Conservation (phyloP, 306 rosid species). For the Casuarina cunninghamiana region DNA sequence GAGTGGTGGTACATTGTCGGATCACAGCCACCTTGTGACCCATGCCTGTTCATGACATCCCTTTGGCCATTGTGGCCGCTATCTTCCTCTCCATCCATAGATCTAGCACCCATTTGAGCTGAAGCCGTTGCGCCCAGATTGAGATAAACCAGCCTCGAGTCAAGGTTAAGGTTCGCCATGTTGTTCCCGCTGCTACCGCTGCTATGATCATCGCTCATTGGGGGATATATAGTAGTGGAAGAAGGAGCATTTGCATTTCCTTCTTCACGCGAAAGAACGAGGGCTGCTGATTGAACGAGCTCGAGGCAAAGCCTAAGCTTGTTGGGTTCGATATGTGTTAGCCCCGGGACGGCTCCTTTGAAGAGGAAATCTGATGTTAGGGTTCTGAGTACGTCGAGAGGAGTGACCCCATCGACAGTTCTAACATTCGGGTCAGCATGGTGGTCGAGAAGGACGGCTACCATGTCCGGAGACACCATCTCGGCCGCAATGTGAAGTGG, state of each 20-base stretch:
- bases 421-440: slow-evolving; percentile 95
- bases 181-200: slow-evolving; percentile 45
- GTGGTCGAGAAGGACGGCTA: slow-evolving; percentile 93
- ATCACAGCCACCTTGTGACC: slow-evolving; percentile 49
- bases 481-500: slow-evolving; percentile 86
- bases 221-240: slow-evolving; percentile 58
- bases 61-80: slow-evolving; percentile 40
- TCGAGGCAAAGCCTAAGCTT: slow-evolving; percentile 87
- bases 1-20: slow-evolving; percentile 71
- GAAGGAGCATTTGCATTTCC: slow-evolving; percentile 54
- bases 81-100: slow-evolving; percentile 50
- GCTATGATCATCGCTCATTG: slow-evolving; percentile 62
- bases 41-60: slow-evolving; percentile 44
- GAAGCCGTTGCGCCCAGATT: slow-evolving; percentile 71
- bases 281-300: slow-evolving; percentile 94
- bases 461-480: slow-evolving; percentile 98
- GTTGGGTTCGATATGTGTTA: slow-evolving; percentile 90
- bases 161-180: slow-evolving; percentile 59
- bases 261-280: slow-evolving; percentile 88
- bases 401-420: slow-evolving; percentile 75
- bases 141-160: slow-evolving; percentile 85
- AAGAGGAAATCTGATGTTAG: slow-evolving; percentile 96
- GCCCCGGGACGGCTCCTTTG: slow-evolving; percentile 97
- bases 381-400: slow-evolving; percentile 89
- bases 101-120: slow-evolving; percentile 51